Evolutionary conservation across 2,329 filamentous ascomycete genomes (phyloP).

Genomic region (Ophiostoma sp.): DNA sequence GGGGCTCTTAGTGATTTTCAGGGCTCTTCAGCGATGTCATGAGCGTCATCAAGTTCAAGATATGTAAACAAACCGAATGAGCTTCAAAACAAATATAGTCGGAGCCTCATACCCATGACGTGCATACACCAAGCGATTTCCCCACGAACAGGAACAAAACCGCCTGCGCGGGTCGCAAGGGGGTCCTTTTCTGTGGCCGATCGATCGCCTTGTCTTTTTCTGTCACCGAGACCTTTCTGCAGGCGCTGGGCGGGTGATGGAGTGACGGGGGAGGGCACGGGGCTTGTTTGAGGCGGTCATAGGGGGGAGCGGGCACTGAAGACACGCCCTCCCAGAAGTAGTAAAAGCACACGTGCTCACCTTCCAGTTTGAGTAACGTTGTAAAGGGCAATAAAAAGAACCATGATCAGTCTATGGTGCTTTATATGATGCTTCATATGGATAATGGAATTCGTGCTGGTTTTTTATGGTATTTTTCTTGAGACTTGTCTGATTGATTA

Average conservation of each 20-base stretch:
- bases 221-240: slow-evolving; percentile 18
- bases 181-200: slow-evolving; percentile 6
- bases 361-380: not conserved
- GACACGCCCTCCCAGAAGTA: slow-evolving; percentile 12
- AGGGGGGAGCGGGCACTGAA: not conserved
- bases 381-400: not conserved
- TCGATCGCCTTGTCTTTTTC: slow-evolving; percentile 22
- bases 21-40: not conserved
- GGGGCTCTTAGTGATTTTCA: not conserved
- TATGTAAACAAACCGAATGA: not conserved
- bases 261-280: not conserved
- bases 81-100: slow-evolving; percentile 6
- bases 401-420: not conserved
- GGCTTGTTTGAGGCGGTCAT: slow-evolving; percentile 2
- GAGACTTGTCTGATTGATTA: too few relatives aligned
- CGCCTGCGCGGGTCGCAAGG: slow-evolving; percentile 19
- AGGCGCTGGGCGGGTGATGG: not conserved
- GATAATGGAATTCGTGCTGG: too few relatives aligned
- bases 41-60: too few relatives aligned
- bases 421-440: not conserved
- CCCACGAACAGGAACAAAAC: slow-evolving; percentile 18
- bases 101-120: slow-evolving; percentile 7
- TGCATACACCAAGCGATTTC: slow-evolving; percentile 11
- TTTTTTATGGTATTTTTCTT: not conserved
- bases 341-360: slow-evolving; percentile 27